A percentile compares a stretch with the other conserved stretches of the same genome.
Evolutionary conservation across 371 early-diverging fungal species (phyloP).

Genomic region (Chytridium lagenaria): DNA sequence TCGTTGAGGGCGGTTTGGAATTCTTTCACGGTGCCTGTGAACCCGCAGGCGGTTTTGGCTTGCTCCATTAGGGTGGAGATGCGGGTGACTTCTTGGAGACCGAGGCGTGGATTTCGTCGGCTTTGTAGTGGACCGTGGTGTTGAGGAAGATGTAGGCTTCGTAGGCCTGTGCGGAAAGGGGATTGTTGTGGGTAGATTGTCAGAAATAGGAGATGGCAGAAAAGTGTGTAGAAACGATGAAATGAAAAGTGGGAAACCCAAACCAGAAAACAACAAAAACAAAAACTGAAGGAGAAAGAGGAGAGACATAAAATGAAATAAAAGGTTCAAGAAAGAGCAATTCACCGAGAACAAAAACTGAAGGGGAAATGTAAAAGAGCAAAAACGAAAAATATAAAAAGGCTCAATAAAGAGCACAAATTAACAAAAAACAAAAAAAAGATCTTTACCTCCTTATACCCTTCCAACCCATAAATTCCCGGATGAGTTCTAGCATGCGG

Average conservation of each 20-base stretch:
- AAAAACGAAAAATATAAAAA: not conserved
- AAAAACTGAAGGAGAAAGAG: too few relatives aligned
- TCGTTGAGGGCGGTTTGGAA: conserved; percentile 30
- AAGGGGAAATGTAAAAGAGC: too few relatives aligned
- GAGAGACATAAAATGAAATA: too few relatives aligned
- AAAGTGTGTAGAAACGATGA: too few relatives aligned
- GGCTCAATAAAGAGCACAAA: not conserved
- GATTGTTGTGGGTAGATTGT: not conserved
- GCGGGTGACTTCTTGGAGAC: conserved; percentile 31
- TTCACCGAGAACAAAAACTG: too few relatives aligned
- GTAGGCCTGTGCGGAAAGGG: conserved; percentile 26
- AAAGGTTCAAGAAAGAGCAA: too few relatives aligned
- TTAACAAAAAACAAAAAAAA: conserved; percentile 2
- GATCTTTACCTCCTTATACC: conserved; percentile 19
- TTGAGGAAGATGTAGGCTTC: conserved; percentile 31
- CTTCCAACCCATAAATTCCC: conserved; percentile 47
- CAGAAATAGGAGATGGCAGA: too few relatives aligned
- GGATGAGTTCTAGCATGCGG: conserved; percentile 40
- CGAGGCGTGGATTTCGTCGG: conserved; percentile 49
- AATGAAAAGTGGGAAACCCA: too few relatives aligned
- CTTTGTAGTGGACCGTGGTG: conserved; percentile 39
- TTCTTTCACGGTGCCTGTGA: conserved; percentile 17
- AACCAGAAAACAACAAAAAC: too few relatives aligned
- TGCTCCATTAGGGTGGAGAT: conserved; percentile 8
- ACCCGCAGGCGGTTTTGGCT: conserved; percentile 13